These are phyloP conservation scores for Scytalidium sp. DNA, from an alignment of 2,329 filamentous ascomycete genomes.

Conservation along the genomic window DNA sequence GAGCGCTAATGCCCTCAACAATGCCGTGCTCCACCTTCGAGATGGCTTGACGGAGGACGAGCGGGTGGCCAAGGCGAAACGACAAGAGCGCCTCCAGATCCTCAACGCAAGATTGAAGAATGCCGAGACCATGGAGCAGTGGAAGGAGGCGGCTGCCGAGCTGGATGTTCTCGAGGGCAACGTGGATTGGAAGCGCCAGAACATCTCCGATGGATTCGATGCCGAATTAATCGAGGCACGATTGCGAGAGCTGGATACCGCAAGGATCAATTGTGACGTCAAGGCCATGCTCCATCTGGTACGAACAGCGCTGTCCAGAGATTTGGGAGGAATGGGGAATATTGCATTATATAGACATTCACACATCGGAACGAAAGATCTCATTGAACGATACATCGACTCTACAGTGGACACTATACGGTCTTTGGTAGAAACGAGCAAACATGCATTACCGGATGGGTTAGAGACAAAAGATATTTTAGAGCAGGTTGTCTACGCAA, in stretches of 20 bases:
- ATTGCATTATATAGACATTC: constrained; percentile 79
- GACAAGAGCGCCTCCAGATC: constrained; percentile 60
- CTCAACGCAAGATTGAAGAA: constrained; percentile 63
- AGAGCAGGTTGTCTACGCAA: constrained; percentile 56
- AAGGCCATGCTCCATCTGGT: constrained; percentile 76
- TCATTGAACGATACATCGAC: constrained; percentile 85
- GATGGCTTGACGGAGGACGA: constrained; percentile 37
- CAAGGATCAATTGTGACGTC: constrained; percentile 68
- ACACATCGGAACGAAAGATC: constrained; percentile 78
- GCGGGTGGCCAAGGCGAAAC: constrained; percentile 40
- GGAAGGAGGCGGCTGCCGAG: constrained; percentile 72
- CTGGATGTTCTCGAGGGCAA: constrained; percentile 79
- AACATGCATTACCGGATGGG: constrained; percentile 43
- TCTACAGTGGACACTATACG: constrained; percentile 74
- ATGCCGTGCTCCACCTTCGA: constrained; percentile 18
- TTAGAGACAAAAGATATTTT: constrained; percentile 52
- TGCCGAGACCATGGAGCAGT: constrained; percentile 67
- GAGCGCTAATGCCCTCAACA: constrained; percentile 21
- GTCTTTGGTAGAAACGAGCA: constrained; percentile 62
- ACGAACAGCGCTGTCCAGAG: constrained; percentile 74
- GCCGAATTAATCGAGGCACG: constrained; percentile 64
- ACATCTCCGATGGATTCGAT: constrained; percentile 51
- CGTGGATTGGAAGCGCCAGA: constrained; percentile 74
- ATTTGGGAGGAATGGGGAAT: constrained; percentile 84
- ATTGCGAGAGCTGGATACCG: constrained; percentile 71